phyloP scores from a whole-genome alignment of 1,284 basidiomycete genomes.

The Cystobasidium slooffiae region DNA sequence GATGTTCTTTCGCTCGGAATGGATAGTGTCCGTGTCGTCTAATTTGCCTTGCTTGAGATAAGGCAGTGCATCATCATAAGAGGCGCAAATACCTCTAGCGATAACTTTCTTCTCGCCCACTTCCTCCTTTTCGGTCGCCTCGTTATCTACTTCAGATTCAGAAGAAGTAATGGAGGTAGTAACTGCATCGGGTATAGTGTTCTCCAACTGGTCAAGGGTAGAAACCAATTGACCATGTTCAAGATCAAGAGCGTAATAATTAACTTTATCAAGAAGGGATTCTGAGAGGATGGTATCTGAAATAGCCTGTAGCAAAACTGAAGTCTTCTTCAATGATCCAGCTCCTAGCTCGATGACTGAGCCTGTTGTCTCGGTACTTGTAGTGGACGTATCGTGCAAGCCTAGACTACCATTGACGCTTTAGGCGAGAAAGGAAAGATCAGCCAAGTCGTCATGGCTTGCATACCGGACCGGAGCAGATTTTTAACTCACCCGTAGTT shows the following conservation, averaged over 20 bases:
- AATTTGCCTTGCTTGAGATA: slow-evolving; percentile 61
- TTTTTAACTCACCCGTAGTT: slow-evolving; percentile 32
- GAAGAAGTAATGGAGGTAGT: slow-evolving; percentile 17
- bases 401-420: slow-evolving; percentile 50
- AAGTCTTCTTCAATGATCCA: slow-evolving; percentile 80
- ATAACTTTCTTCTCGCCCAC: slow-evolving; percentile 63
- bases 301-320: slow-evolving; percentile 78
- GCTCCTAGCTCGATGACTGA: slow-evolving; percentile 53
- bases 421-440: neutral
- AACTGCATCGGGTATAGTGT: slow-evolving; percentile 65
- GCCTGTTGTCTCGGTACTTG: slow-evolving; percentile 14
- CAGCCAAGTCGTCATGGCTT: neutral
- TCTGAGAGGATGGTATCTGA: slow-evolving; percentile 57
- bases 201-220: slow-evolving; percentile 71
- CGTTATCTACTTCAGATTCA: neutral
- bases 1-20: slow-evolving; percentile 57
- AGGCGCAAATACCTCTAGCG: slow-evolving; percentile 83
- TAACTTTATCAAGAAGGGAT: slow-evolving; percentile 64
- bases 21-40: slow-evolving; percentile 43
- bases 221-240: slow-evolving; percentile 83
- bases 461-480: neutral
- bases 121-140: neutral
- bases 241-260: slow-evolving; percentile 92
- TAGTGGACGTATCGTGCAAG: neutral
- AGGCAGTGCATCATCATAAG: slow-evolving; percentile 77